Evolutionary conservation across 2,329 filamentous ascomycete genomes (phyloP), one percentile per base, ranked within the genome.

Genomic region (Ilyonectria mors-panacis): DNA sequence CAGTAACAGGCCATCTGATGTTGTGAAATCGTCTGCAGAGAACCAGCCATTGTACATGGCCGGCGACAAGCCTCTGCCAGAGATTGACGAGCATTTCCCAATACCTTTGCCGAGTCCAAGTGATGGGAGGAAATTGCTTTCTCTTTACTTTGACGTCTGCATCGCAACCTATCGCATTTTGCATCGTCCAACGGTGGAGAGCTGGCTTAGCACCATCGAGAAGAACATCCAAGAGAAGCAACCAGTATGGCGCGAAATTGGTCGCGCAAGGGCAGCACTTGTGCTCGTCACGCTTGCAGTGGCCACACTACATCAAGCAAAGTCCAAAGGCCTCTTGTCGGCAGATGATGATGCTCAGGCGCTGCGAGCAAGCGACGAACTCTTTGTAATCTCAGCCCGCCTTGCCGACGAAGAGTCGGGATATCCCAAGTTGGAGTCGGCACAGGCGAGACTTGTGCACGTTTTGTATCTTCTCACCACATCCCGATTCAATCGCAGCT

Each of bases 131-230:
- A 59, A 67, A 1, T 44, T 89, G 2, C 77, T 90, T 5, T 80
- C 82, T 8, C 79, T 87, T 7, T 90, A 90, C 60, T 90, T 90
- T 67, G 87, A 90, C 53, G 88, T 87, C 63, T 88, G 87, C 7
- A 86, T 88, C 21, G 87, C 88, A 0, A 90, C 88, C 0, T 89
- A 90, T 69, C 84, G 88, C 4, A 87, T 89, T 63, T 72, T 90
- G 21, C 87, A 90, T 71, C 80, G 86, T 0, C 85, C 86, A 0
- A 86, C 84, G 2, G 84, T 88, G 0, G 83, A 87, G 57, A 58
- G 69, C 0, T 89, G 87, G 86, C 71, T 86, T 3, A 75, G 80
- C 28, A 72, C 78, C 8, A 81, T 86, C 58, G 77, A 83, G 56
- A 75, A 74, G 26, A 82, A 83, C 59, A 68, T 81, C 6, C 77